phyloP scores from a whole-genome alignment of 1,284 basidiomycete species.

The Pulchroboletus neoregius region DNA sequence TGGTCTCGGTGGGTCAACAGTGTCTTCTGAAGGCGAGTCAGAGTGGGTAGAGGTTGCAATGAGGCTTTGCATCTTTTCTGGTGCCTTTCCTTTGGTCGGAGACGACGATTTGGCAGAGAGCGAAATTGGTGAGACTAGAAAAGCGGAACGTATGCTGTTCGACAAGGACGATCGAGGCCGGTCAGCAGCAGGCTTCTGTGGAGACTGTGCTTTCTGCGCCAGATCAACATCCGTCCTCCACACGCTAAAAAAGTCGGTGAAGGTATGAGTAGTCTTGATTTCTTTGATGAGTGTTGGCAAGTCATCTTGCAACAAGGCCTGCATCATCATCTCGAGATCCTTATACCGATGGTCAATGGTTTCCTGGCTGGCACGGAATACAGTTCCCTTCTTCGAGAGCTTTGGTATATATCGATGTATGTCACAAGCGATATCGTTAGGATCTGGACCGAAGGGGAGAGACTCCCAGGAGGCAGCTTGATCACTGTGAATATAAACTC shows the following conservation, averaged over 20 bases:
- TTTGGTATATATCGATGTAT: constrained; percentile 62
- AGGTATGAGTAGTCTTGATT: constrained; percentile 50
- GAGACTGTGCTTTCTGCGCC: constrained; percentile 39
- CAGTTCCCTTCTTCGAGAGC: constrained; percentile 63
- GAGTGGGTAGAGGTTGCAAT: constrained; percentile 12
- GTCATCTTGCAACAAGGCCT: constrained; percentile 53
- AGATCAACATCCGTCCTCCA: constrained; percentile 70
- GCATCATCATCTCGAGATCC: constrained; percentile 57
- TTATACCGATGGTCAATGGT: constrained; percentile 57
- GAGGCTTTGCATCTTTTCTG: not conserved
- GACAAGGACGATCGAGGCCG: constrained; percentile 32
- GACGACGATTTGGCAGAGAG: constrained; percentile 19
- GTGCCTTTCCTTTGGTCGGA: constrained; percentile 28
- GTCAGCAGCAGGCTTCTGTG: constrained; percentile 11
- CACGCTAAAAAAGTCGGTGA: constrained; percentile 72
- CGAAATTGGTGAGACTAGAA: constrained; percentile 43
- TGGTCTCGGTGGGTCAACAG: constrained; percentile 3
- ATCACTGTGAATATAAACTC: constrained; percentile 62
- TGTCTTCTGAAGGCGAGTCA: constrained; percentile 26
- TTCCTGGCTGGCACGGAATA: constrained; percentile 68
- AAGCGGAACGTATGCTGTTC: constrained; percentile 50
- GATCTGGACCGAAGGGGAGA: constrained; percentile 77
- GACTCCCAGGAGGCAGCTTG: constrained; percentile 77
- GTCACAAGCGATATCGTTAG: constrained; percentile 60
- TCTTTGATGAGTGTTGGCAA: constrained; percentile 64